Evolutionary conservation across 495 filamentous ascomycete genomes (phyloP).

Genomic region (Wilcoxina mikolae): DNA sequence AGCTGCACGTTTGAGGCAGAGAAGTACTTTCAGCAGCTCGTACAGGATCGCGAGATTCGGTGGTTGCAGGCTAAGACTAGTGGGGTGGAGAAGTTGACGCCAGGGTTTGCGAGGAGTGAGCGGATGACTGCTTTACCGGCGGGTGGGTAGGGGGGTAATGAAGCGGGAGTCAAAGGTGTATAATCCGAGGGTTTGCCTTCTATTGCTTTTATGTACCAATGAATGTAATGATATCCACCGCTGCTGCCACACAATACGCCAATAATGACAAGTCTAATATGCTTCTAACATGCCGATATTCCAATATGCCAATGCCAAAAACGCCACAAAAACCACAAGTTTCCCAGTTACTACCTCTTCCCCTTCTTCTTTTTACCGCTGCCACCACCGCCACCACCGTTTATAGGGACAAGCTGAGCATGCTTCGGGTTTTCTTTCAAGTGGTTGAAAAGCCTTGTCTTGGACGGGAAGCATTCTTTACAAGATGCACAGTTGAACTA

Average conservation of each 20-base stretch:
- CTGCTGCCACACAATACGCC: background rate
- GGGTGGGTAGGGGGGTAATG: background rate
- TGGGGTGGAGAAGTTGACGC: background rate
- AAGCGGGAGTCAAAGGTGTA: background rate
- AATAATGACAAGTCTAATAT: background rate
- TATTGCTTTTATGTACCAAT: background rate
- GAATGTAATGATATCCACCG: too few species aligned
- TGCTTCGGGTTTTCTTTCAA: slow-evolving; percentile 47
- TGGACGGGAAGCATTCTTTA: slow-evolving; percentile 46
- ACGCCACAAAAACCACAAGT: background rate
- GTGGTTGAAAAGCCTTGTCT: slow-evolving; percentile 59
- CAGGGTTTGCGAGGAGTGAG: background rate
- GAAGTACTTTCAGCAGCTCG: slow-evolving; percentile 54
- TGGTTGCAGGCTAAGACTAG: slow-evolving; percentile 1
- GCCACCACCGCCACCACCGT: slow-evolving; percentile 25
- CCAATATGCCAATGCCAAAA: background rate
- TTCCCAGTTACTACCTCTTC: slow-evolving; percentile 15
- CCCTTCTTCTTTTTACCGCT: slow-evolving; percentile 30
- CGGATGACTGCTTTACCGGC: background rate
- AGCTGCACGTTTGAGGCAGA: slow-evolving; percentile 59
- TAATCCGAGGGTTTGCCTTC: background rate
- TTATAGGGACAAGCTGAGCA: slow-evolving; percentile 36
- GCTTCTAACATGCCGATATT: background rate
- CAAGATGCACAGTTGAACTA: slow-evolving; percentile 44
- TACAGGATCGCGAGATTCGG: slow-evolving; percentile 32